Conservation (phyloP, 1,284 basidiomycete genomes). For the Malassezia psittaci region DNA sequence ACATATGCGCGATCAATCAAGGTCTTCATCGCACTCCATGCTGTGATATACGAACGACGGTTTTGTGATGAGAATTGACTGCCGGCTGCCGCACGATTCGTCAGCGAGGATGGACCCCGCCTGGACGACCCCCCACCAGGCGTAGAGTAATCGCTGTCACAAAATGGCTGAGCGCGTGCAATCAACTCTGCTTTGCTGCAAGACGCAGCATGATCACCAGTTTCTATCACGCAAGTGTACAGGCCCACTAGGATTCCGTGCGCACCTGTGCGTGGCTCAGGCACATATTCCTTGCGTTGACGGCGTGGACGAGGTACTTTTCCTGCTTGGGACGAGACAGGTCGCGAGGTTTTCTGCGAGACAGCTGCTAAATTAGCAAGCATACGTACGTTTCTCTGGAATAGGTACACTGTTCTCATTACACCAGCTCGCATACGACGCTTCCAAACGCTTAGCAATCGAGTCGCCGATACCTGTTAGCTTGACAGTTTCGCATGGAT, state of each 20-base stretch:
- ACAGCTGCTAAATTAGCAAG: neutral
- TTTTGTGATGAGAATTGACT: constrained; percentile 1
- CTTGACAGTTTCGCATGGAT: constrained; percentile 33
- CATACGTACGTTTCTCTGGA: constrained; percentile 21
- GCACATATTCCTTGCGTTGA: constrained; percentile 30
- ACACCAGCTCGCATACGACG: constrained; percentile 33
- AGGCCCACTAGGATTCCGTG: constrained; percentile 43
- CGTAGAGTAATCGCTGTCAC: constrained; percentile 35
- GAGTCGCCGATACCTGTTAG: constrained; percentile 33
- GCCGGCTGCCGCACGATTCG: constrained; percentile 8
- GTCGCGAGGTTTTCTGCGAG: neutral
- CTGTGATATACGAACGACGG: constrained; percentile 31
- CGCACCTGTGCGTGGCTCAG: constrained; percentile 36
- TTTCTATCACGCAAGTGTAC: constrained; percentile 19
- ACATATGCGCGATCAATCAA: constrained; percentile 42
- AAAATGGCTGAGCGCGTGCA: constrained; percentile 30
- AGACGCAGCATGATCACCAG: constrained; percentile 14
- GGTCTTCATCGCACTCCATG: constrained; percentile 46
- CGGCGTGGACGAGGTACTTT: neutral
- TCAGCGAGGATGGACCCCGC: constrained; percentile 15
- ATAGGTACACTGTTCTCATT: constrained; percentile 19
- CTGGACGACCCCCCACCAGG: constrained; percentile 16
- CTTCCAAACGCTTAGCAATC: constrained; percentile 31
- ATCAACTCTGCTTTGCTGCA: constrained; percentile 38
- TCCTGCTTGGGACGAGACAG: neutral